phyloP scores from a whole-genome alignment of 177 flowering plant genomes.

The Vitis hybrid region DNA sequence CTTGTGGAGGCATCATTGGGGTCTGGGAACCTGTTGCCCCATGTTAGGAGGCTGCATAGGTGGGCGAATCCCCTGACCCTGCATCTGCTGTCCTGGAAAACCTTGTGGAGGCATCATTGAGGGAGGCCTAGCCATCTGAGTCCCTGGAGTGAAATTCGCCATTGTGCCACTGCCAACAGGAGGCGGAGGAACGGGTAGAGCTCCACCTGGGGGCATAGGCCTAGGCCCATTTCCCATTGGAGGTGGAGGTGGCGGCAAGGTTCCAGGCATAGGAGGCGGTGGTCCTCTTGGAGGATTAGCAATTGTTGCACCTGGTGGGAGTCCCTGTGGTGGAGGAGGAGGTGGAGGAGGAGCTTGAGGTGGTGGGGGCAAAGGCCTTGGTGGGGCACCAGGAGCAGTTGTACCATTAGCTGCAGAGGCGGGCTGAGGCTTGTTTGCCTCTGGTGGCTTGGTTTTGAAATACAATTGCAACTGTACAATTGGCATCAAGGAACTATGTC shows the following conservation, averaged over 20 bases:
- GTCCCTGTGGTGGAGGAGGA: slow-evolving; percentile 56
- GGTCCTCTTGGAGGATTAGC: slow-evolving; percentile 55
- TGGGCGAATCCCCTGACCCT: slow-evolving; percentile 50
- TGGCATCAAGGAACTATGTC: slow-evolving; percentile 1
- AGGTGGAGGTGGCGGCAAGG: slow-evolving; percentile 61
- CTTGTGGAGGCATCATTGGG: not conserved
- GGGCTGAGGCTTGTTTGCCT: slow-evolving; percentile 70
- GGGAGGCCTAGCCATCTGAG: slow-evolving; percentile 58
- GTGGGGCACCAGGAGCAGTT: slow-evolving; percentile 59
- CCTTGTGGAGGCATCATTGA: slow-evolving; percentile 63
- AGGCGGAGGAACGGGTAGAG: slow-evolving; percentile 82
- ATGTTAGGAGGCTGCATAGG: slow-evolving; percentile 67
- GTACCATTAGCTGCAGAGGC: slow-evolving; percentile 59
- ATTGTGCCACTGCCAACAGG: slow-evolving; percentile 72
- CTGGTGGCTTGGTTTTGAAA: slow-evolving; percentile 88
- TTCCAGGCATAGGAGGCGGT: slow-evolving; percentile 51
- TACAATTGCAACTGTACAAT: slow-evolving; percentile 81
- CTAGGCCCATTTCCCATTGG: slow-evolving; percentile 74
- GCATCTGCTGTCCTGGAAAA: slow-evolving; percentile 68
- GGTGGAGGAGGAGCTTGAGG: slow-evolving; percentile 73
- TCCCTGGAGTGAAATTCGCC: slow-evolving; percentile 74
- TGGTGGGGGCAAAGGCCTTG: slow-evolving; percentile 63
- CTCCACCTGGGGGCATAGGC: slow-evolving; percentile 93
- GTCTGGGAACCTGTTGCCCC: slow-evolving; percentile 32
- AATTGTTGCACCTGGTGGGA: slow-evolving; percentile 45